Base-by-base conservation (phyloP, 164 flowering plant species). In the Malania oleifera region DNA sequence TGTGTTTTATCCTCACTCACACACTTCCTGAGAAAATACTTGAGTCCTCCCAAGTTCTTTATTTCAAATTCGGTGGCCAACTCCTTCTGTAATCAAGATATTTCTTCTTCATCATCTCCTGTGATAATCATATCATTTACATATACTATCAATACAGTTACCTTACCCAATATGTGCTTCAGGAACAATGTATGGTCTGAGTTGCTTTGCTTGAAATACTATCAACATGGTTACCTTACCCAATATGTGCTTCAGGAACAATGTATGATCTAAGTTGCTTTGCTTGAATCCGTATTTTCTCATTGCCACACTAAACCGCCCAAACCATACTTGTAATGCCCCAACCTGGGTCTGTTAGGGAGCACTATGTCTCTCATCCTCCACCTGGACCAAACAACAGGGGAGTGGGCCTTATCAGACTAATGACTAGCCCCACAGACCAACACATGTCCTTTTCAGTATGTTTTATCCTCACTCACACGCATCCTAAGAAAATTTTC, bases 11-110 rank as follows among this genome's bases (percentile, higher is more conserved):
- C n/a, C n/a, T n/a, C n/a, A n/a, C n/a, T n/a, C n/a, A n/a, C n/a
- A n/a, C n/a, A n/a, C n/a, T n/a, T n/a, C n/a, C n/a, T n/a, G n/a
- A n/a, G n/a, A n/a, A n/a, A n/a, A n/a, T n/a, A n/a, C n/a, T n/a
- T n/a, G n/a, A n/a, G n/a, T n/a, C n/a, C n/a, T n/a, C 48, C 48
- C 48, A 44, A 44, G 48, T 44, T 44, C 48, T 20, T 20, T 13
- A 44, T 44, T 13, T 20, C 48, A 44, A 44, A 44, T 20, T 44
- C 23, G 15, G 48, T 20, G 18, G 48, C 18, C 48, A 44, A 44
- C 23, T 44, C 19, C 23, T 44, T 20, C 4, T 44, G 48, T 17
- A 44, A 20, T 20, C 15, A 4, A 13, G 48, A 44, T 44, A 44
- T 44, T 44, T 44, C 48, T 20, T 20, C 48, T 44, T 17, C 48